Conservation (phyloP, 163 green algal species). For the Trebouxia gelatinosa region DNA sequence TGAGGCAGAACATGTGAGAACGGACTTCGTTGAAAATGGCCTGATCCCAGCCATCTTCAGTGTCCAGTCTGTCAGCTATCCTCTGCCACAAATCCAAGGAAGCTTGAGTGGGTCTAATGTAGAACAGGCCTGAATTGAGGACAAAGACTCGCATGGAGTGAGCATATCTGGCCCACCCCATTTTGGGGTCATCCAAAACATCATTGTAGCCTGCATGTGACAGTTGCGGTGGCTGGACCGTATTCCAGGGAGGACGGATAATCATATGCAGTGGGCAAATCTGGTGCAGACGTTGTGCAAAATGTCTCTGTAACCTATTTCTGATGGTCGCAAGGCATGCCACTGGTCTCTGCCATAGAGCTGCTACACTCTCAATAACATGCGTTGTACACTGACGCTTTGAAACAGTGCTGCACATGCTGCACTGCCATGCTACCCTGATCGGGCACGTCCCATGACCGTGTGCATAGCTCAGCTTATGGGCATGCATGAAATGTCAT, state of each 20-base stretch:
- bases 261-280: too few relatives aligned
- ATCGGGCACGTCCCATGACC: too few relatives aligned
- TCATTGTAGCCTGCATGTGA: constrained; percentile 61
- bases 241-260: not conserved
- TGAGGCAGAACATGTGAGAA: too few relatives aligned
- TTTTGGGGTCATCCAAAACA: constrained; percentile 74
- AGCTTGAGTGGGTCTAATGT: constrained; percentile 65
- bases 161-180: constrained; percentile 83
- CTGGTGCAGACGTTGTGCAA: too few relatives aligned
- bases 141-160: constrained; percentile 55
- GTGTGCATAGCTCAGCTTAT: too few relatives aligned
- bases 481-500: too few relatives aligned
- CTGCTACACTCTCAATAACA: not conserved
- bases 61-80: constrained; percentile 38
- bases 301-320: too few relatives aligned
- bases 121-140: constrained; percentile 85
- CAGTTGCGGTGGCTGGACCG: not conserved
- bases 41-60: constrained; percentile 78
- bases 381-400: not conserved
- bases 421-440: too few relatives aligned
- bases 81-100: constrained; percentile 75
- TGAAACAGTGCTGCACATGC: too few relatives aligned
- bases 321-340: too few relatives aligned
- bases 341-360: not conserved
- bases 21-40: constrained; percentile 72